Evolutionary conservation across 2,329 filamentous ascomycete species (phyloP).

Genomic region (Amauroascus verrucosus): DNA sequence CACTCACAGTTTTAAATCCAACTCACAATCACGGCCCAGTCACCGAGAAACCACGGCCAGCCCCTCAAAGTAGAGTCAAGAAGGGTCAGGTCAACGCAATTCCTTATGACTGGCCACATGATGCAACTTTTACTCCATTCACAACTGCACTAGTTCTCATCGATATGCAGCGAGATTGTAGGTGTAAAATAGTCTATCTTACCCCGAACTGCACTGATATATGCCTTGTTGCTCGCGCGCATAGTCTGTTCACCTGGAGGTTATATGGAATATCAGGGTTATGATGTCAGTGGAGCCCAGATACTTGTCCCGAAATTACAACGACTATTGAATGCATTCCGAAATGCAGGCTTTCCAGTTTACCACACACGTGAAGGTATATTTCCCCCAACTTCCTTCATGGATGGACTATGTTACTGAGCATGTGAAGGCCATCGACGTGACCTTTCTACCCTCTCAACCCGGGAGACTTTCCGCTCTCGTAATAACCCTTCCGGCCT

Average conservation of each 20-base stretch:
- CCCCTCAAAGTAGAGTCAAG: conserved; percentile 34
- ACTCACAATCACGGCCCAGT: conserved; percentile 37
- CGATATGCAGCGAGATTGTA: conserved; percentile 43
- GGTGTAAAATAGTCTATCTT: conserved; percentile 15
- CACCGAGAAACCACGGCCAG: conserved; percentile 33
- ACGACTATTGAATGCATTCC: conserved; percentile 31
- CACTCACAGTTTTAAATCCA: conserved; percentile 33
- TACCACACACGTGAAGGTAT: conserved; percentile 40
- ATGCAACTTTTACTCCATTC: conserved; percentile 35
- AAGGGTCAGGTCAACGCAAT: conserved; percentile 35
- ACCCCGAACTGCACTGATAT: neutral
- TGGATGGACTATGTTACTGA: conserved; percentile 6
- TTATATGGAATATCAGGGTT: conserved; percentile 38
- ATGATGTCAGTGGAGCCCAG: conserved; percentile 33
- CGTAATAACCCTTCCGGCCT: conserved; percentile 42
- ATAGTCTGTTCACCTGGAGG: conserved; percentile 36
- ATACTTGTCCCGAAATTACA: conserved; percentile 35
- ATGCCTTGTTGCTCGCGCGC: neutral
- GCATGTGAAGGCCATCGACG: conserved; percentile 35
- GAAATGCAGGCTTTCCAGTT: conserved; percentile 33
- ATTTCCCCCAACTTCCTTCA: conserved; percentile 10
- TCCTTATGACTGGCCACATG: conserved; percentile 40
- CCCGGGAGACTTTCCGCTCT: conserved; percentile 45
- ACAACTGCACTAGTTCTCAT: conserved; percentile 40
- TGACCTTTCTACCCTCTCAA: conserved; percentile 47